These are phyloP conservation scores for Tagetes erecta DNA, from an alignment of 129 eudicot species.

Conservation along the genomic window DNA sequence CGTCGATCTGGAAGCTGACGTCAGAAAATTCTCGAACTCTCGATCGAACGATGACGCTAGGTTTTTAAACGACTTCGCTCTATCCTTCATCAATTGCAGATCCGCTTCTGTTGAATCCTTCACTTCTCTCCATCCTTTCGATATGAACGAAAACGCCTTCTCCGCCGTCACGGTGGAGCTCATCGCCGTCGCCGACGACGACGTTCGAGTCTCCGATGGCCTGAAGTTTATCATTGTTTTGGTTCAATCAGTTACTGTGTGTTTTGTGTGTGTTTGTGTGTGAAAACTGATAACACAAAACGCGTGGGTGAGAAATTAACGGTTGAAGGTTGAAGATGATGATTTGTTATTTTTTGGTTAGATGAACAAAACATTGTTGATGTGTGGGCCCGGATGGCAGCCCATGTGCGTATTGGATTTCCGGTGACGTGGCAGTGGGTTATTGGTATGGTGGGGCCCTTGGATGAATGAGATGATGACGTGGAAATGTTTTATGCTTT, in stretches of 20 bases:
- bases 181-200: slow-evolving; percentile 38
- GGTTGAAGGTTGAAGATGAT: slow-evolving; percentile 32
- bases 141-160: slow-evolving; percentile 78
- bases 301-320: slow-evolving; percentile 38
- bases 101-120: slow-evolving; percentile 86
- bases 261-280: slow-evolving; percentile 8
- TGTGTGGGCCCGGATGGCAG: slow-evolving; percentile 12
- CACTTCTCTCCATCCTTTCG: slow-evolving; percentile 90
- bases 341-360: slow-evolving; percentile 25
- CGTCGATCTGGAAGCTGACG: slow-evolving; percentile 67
- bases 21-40: slow-evolving; percentile 82
- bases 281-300: slow-evolving; percentile 9
- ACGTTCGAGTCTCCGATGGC: slow-evolving; percentile 46
- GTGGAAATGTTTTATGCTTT: slow-evolving; percentile 21
- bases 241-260: slow-evolving; percentile 4
- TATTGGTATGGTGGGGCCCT: slow-evolving; percentile 8
- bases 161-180: slow-evolving; percentile 66
- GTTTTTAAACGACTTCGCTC: slow-evolving; percentile 77
- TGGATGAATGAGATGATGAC: slow-evolving; percentile 28
- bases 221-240: slow-evolving; percentile 46
- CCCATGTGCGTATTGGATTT: slow-evolving; percentile 29
- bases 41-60: slow-evolving; percentile 69
- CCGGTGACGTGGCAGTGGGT: slow-evolving; percentile 9
- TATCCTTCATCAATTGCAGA: slow-evolving; percentile 69
- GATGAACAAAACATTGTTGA: slow-evolving; percentile 1